Conservation (phyloP, 257 asterid genomes). For the Thymus mandschuricus region DNA sequence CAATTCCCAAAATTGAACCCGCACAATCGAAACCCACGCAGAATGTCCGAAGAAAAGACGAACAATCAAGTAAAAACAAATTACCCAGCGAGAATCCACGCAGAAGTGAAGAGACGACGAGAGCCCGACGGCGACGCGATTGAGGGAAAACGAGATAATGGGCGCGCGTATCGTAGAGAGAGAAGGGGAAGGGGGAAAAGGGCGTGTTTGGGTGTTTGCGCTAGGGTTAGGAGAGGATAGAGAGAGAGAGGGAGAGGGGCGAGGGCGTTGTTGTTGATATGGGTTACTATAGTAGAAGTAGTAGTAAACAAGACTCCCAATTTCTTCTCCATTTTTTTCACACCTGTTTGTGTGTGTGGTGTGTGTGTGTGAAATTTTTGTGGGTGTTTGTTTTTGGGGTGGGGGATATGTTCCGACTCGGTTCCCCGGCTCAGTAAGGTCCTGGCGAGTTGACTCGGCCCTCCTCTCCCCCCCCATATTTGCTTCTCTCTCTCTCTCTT, state of each 20-base stretch:
- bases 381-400: constrained; percentile 35
- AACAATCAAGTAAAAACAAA: constrained; percentile 20
- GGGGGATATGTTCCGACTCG: constrained; percentile 42
- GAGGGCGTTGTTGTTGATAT: constrained; percentile 29
- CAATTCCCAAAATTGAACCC: constrained; percentile 14
- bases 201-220: constrained; percentile 42
- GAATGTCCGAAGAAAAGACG: neutral
- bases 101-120: constrained; percentile 14
- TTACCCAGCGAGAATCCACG: constrained; percentile 35
- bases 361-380: constrained; percentile 35
- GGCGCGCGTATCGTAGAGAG: constrained; percentile 36
- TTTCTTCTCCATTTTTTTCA: constrained; percentile 79
- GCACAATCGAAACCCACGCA: constrained; percentile 10
- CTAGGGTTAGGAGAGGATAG: constrained; percentile 55
- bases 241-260: constrained; percentile 30
- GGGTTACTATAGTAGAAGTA: constrained; percentile 52
- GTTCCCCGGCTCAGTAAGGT: constrained; percentile 44
- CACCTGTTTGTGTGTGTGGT: constrained; percentile 46
- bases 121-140: constrained; percentile 20
- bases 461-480: constrained; percentile 14
- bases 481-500: constrained; percentile 1
- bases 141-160: constrained; percentile 34
- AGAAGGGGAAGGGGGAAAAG: constrained; percentile 15
- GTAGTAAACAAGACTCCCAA: constrained; percentile 67
- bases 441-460: constrained; percentile 56